Evolutionary conservation across 441 rosid species (phyloP).

Genomic region (Erodium texanum): DNA sequence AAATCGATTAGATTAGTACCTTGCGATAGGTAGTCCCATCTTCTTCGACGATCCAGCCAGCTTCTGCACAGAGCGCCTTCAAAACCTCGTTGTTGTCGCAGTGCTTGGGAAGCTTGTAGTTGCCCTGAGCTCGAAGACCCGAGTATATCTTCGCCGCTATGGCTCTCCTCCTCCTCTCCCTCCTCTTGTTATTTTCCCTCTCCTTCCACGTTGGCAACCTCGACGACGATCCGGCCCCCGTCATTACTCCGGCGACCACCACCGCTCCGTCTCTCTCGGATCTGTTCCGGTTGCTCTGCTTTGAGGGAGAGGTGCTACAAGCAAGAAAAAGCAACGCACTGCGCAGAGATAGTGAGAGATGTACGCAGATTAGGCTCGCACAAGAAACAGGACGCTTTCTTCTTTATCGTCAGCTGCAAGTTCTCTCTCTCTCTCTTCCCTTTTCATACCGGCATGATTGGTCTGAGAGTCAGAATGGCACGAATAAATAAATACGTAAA

Average conservation of each 20-base stretch:
- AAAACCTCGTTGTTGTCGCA: slow-evolving; percentile 73
- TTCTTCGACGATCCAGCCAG: slow-evolving; percentile 73
- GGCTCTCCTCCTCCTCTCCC: slow-evolving; percentile 67
- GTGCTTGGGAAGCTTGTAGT: slow-evolving; percentile 62
- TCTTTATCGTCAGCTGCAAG: neutral
- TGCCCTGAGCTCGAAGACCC: slow-evolving; percentile 67
- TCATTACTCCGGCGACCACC: slow-evolving; percentile 16
- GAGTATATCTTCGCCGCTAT: slow-evolving; percentile 67
- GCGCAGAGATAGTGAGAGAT: no score
- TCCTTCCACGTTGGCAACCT: slow-evolving; percentile 65
- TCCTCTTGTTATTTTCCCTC: slow-evolving; percentile 62
- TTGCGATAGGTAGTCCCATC: slow-evolving; percentile 70
- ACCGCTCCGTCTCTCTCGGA: neutral
- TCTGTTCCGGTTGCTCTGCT: no score
- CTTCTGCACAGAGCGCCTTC: slow-evolving; percentile 66
- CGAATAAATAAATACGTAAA: neutral
- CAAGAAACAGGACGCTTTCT: neutral
- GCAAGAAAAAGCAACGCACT: no score
- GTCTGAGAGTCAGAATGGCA: neutral
- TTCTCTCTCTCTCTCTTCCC: neutral
- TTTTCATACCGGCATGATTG: slow-evolving; percentile 1
- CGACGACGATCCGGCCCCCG: slow-evolving; percentile 38
- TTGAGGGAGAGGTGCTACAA: no score
- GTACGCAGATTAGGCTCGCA: no score
- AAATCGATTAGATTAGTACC: slow-evolving; percentile 22